A percentile compares a stretch with the other conserved stretches of the same genome.
Conservation (phyloP, 805 yeast genomes). For the Dipodascus albidus region DNA sequence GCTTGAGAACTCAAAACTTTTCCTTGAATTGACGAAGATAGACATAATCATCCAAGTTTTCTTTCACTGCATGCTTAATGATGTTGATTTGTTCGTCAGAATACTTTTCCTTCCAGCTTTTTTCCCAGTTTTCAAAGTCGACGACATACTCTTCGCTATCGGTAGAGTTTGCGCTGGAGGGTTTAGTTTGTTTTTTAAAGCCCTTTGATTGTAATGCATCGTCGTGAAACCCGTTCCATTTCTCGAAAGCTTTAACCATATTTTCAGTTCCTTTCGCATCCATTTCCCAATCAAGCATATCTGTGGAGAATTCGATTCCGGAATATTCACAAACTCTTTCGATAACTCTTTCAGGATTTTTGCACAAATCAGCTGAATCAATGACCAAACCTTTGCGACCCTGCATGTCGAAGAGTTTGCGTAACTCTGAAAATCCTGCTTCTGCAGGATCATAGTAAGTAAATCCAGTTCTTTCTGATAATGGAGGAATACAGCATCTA, state of each 20-base stretch:
- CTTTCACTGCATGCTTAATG: slow-evolving; percentile 13
- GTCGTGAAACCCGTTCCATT: slow-evolving; percentile 20
- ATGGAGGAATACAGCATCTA: slow-evolving; percentile 18
- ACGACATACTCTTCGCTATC: slow-evolving; percentile 7
- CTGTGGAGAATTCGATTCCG: slow-evolving; percentile 11
- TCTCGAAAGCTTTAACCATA: slow-evolving; percentile 13
- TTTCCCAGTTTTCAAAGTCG: slow-evolving; percentile 15
- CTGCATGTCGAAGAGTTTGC: slow-evolving; percentile 15
- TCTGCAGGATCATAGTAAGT: slow-evolving; percentile 15
- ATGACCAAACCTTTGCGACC: slow-evolving; percentile 11
- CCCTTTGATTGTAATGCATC: slow-evolving; percentile 15
- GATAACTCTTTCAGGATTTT: slow-evolving; percentile 14
- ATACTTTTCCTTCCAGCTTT: slow-evolving; percentile 12
- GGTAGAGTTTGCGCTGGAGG: not conserved
- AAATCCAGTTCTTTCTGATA: slow-evolving; percentile 16
- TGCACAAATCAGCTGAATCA: slow-evolving; percentile 14
- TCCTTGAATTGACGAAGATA: slow-evolving; percentile 14
- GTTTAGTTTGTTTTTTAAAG: slow-evolving; percentile 5
- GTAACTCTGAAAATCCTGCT: slow-evolving; percentile 17
- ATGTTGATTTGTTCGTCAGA: slow-evolving; percentile 9
- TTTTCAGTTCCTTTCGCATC: slow-evolving; percentile 6
- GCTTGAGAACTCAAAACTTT: not conserved
- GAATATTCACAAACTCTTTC: slow-evolving; percentile 11
- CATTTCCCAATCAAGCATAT: slow-evolving; percentile 16
- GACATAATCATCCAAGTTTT: slow-evolving; percentile 15